These are phyloP conservation scores for Ganoderma resinaceum DNA, from an alignment of 1,284 basidiomycete species.

Conservation along the genomic window DNA sequence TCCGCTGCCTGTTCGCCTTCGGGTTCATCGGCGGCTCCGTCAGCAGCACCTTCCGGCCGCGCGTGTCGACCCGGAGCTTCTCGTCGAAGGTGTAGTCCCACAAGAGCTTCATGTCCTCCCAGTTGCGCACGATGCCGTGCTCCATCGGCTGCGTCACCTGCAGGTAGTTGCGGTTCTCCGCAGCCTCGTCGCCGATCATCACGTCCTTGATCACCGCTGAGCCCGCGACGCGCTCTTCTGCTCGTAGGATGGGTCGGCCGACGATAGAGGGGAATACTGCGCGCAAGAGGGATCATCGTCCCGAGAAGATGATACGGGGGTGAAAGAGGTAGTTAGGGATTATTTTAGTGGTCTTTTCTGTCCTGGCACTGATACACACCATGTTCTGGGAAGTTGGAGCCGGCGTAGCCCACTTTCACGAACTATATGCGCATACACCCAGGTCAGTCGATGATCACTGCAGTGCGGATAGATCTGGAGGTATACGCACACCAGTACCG, in stretches of 20 bases:
- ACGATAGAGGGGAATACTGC: conserved; percentile 96
- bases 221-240: conserved; percentile 89
- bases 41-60: conserved; percentile 90
- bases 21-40: conserved; percentile 99
- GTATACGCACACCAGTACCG: conserved; percentile 89
- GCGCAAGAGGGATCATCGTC: not conserved
- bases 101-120: conserved; percentile 98
- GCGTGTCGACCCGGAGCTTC: conserved; percentile 90
- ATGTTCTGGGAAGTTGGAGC: conserved; percentile 98
- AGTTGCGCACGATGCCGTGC: conserved; percentile 98
- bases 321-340: not conserved
- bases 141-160: conserved; percentile 99
- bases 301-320: not conserved
- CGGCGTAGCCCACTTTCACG: conserved; percentile 98
- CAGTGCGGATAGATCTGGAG: not conserved
- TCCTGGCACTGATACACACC: conserved; percentile 57
- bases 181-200: conserved; percentile 98
- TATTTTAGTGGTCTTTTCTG: not conserved
- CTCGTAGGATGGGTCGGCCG: conserved; percentile 95
- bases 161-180: conserved; percentile 92
- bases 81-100: conserved; percentile 99
- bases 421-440: conserved; percentile 61
- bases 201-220: conserved; percentile 91
- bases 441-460: conserved; percentile 18
- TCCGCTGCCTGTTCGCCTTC: conserved; percentile 89